Conservation (phyloP, 2,329 filamentous ascomycete species). For the Colletotrichum sp. region DNA sequence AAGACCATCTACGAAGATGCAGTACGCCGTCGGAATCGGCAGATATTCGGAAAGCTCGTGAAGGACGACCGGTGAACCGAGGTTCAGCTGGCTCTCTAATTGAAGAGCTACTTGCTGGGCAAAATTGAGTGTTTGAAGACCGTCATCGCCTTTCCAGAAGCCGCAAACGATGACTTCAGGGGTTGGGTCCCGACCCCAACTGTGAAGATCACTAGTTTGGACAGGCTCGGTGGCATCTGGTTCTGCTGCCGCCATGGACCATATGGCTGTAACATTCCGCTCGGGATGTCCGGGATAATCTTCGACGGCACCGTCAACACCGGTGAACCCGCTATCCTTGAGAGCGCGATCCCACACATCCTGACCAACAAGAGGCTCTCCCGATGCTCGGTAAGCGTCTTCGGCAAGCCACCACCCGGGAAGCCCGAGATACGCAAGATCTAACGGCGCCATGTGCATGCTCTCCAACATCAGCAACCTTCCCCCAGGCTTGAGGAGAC, state of each 20-base stretch:
- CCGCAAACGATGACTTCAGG: not conserved
- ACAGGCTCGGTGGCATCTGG: not conserved
- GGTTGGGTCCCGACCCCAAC: not conserved
- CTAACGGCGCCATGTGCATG: conserved; percentile 1
- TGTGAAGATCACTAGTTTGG: not conserved
- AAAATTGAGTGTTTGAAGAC: not conserved
- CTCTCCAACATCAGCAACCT: conserved; percentile 22
- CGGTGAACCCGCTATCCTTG: conserved; percentile 26
- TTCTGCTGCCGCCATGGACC: not conserved
- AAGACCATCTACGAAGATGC: not conserved
- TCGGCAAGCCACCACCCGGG: conserved; percentile 40
- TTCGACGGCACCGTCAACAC: not conserved
- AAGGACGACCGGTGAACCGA: not conserved
- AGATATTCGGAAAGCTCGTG: not conserved
- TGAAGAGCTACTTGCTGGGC: not conserved
- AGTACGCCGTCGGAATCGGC: not conserved
- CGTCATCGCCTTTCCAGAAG: not conserved
- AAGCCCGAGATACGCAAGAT: conserved; percentile 31
- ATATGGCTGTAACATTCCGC: not conserved
- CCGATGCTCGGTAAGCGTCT: conserved; percentile 27
- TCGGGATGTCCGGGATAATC: not conserved
- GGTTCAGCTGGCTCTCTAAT: not conserved
- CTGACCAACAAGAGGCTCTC: conserved; percentile 27
- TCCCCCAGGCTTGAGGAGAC: conserved; percentile 35
- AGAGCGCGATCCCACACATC: conserved; percentile 31